These are phyloP conservation scores for Euphrasia arctica DNA, from an alignment of 305 asterid genomes.

Conservation along the genomic window DNA sequence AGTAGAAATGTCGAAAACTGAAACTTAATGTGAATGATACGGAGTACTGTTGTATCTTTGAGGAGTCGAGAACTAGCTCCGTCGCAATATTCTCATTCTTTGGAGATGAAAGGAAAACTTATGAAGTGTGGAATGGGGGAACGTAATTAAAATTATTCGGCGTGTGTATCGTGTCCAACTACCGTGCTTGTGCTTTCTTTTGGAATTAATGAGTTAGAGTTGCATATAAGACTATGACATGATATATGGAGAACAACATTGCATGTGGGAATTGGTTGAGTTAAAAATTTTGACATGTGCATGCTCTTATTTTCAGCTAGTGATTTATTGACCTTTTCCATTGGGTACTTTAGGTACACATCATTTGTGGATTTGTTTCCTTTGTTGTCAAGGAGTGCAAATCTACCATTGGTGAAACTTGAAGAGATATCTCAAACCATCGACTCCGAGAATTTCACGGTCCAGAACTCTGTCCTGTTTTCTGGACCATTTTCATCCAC, in stretches of 20 bases:
- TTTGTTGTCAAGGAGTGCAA: constrained; percentile 60
- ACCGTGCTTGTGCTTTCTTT: too few species aligned
- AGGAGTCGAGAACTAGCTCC: too few species aligned
- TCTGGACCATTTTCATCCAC: constrained; percentile 78
- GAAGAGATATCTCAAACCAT: constrained; percentile 94
- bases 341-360: constrained; percentile 57
- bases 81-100: too few species aligned
- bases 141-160: too few species aligned
- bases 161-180: too few species aligned
- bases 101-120: too few species aligned
- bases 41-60: too few species aligned
- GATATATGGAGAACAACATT: background rate
- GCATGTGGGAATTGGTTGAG: background rate
- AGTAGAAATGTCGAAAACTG: too few species aligned
- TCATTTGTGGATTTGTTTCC: constrained; percentile 77
- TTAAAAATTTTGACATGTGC: background rate
- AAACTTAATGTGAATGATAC: too few species aligned
- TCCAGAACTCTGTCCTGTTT: constrained; percentile 72
- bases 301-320: background rate
- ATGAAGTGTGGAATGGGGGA: too few species aligned
- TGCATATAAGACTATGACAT: too few species aligned
- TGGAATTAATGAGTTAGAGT: too few species aligned
- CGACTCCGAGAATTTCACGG: constrained; percentile 58
- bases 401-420: constrained; percentile 56
- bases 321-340: background rate